phyloP scores from a whole-genome alignment of 495 filamentous ascomycete species.

The Xylaria castorea region DNA sequence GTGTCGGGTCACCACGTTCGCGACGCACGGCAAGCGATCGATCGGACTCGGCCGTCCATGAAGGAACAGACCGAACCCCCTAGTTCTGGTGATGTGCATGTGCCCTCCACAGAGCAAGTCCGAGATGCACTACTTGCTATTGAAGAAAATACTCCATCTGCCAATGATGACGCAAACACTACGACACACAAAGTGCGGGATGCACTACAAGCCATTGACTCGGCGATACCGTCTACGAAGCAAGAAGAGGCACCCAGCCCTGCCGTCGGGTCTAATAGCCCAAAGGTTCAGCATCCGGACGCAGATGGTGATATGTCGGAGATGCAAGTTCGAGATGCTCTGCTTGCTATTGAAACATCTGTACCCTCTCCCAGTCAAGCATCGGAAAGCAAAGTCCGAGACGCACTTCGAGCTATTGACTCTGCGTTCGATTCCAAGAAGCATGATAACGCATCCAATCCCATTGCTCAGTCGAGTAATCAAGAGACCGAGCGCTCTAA shows the following conservation, averaged over 20 bases:
- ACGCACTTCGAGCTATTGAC: background rate
- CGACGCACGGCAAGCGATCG: background rate
- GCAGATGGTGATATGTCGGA: background rate
- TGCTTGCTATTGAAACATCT: background rate
- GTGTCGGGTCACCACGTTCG: background rate
- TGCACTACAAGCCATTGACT: background rate
- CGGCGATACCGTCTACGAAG: background rate
- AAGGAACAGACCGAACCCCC: background rate
- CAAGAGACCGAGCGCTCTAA: background rate
- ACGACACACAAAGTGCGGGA: background rate
- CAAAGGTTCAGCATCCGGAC: background rate
- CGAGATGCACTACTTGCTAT: background rate
- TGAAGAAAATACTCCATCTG: background rate
- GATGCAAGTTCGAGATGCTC: background rate
- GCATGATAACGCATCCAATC: background rate
- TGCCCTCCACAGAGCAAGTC: background rate
- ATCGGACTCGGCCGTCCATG: background rate
- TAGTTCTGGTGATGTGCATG: background rate
- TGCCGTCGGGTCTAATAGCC: background rate
- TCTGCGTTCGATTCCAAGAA: background rate
- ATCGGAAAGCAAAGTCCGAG: background rate
- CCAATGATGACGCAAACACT: background rate
- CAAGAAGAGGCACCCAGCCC: too few relatives aligned
- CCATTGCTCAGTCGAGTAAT: background rate
- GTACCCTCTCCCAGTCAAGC: too few relatives aligned